Conservation (phyloP, 1,284 basidiomycete species). For the Austroboletus novae-zelandiae region DNA sequence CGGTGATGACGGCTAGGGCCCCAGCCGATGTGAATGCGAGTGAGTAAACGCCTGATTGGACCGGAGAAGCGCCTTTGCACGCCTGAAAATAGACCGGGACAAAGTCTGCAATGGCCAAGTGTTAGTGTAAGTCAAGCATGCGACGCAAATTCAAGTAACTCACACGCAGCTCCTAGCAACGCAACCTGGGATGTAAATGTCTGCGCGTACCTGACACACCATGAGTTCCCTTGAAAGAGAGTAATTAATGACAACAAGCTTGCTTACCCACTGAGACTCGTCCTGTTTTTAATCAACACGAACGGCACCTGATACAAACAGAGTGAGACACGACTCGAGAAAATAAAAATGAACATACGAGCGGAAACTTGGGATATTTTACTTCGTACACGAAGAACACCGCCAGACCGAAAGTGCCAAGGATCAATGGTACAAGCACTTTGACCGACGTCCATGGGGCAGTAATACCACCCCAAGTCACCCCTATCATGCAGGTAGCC, state of each 20-base stretch:
- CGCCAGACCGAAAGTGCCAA: conserved; percentile 7
- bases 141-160: neutral
- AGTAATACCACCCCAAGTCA: too few species aligned
- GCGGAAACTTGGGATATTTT: conserved; percentile 7
- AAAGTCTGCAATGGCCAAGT: conserved; percentile 1
- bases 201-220: conserved; percentile 9
- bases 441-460: too few species aligned
- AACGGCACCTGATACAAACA: conserved; percentile 7
- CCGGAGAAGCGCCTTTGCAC: neutral
- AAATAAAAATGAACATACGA: conserved; percentile 2
- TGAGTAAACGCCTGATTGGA: conserved; percentile 8
- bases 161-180: neutral
- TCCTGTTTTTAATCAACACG: conserved; percentile 12
- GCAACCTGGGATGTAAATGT: neutral
- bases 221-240: neutral
- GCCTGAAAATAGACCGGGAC: conserved; percentile 10
- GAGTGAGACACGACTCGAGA: neutral
- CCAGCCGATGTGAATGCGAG: conserved; percentile 2
- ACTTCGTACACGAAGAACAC: conserved; percentile 13
- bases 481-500: neutral
- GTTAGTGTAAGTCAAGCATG: neutral
- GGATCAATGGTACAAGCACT: too few species aligned
- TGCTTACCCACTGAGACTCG: conserved; percentile 15
- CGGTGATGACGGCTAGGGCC: neutral
- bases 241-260: too few species aligned